A percentile compares a stretch with the other conserved stretches of the same genome.
phyloP scores from a whole-genome alignment of 2,329 filamentous ascomycete genomes.

The Trichoderma citrinoviride region DNA sequence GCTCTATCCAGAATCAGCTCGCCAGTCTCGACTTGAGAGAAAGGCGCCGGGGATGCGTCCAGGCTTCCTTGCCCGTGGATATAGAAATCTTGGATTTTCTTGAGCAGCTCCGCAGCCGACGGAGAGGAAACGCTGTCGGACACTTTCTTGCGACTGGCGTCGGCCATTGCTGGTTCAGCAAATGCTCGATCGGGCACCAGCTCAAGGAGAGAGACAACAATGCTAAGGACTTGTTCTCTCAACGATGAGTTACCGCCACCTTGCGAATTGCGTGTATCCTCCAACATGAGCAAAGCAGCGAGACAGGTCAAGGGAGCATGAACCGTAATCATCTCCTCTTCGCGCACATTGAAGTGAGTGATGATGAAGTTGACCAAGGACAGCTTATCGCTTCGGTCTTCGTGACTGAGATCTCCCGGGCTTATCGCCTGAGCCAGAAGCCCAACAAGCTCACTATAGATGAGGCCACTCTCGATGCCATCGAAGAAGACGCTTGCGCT shows the following conservation, averaged over 20 bases:
- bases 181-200: conserved; percentile 65
- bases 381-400: conserved; percentile 61
- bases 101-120: conserved; percentile 52
- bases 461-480: conserved; percentile 88
- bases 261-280: conserved; percentile 45
- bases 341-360: conserved; percentile 83
- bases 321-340: conserved; percentile 90
- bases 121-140: conserved; percentile 20
- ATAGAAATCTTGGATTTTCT: conserved; percentile 65
- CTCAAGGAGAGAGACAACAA: conserved; percentile 58
- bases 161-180: conserved; percentile 30
- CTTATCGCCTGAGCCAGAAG: conserved; percentile 62
- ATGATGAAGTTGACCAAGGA: conserved; percentile 78
- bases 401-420: conserved; percentile 41
- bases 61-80: conserved; percentile 67
- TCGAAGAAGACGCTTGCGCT: conserved; percentile 97
- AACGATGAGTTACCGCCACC: conserved; percentile 33
- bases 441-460: conserved; percentile 78
- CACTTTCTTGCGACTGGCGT: conserved; percentile 21
- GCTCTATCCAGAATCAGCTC: conserved; percentile 63
- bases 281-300: conserved; percentile 62
- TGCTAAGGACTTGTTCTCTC: conserved; percentile 40
- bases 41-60: conserved; percentile 60
- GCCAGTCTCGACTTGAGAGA: conserved; percentile 53
- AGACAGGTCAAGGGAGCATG: conserved; percentile 71